Evolutionary conservation across 768 basidiomycete genomes (phyloP).

Genomic region (Mycena metata): DNA sequence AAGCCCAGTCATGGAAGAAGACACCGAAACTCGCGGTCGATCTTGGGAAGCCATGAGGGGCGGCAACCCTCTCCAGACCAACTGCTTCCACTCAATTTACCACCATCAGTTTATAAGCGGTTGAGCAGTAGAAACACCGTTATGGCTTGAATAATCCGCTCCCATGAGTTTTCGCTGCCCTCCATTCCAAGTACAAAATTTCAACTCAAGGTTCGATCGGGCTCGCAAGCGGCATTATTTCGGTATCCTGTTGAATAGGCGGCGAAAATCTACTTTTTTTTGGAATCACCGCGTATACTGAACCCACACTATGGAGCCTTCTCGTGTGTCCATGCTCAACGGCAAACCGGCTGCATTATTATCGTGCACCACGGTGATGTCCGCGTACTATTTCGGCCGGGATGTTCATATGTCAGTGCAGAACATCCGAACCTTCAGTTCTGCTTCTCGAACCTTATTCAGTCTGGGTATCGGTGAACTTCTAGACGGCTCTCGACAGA

Average conservation of each 20-base stretch:
- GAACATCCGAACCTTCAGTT: too few species aligned
- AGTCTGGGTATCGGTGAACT: not conserved
- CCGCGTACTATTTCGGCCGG: not conserved
- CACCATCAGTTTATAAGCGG: not conserved
- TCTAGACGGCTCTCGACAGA: slow-evolving; percentile 1
- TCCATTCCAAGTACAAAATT: too few species aligned
- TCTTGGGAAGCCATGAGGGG: not conserved
- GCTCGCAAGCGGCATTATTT: not conserved
- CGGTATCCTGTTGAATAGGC: slow-evolving; percentile 1
- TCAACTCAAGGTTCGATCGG: too few species aligned
- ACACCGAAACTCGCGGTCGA: not conserved
- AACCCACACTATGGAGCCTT: slow-evolving; percentile 8
- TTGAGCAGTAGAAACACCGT: not conserved
- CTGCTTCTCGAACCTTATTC: not conserved
- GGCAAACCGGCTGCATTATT: not conserved
- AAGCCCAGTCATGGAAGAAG: not conserved
- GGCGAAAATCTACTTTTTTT: not conserved
- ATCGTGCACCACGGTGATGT: slow-evolving; percentile 1
- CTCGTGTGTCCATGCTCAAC: not conserved
- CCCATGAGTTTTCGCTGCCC: too few species aligned
- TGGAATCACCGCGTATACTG: not conserved
- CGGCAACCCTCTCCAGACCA: not conserved
- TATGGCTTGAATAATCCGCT: not conserved
- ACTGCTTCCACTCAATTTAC: slow-evolving; percentile 21
- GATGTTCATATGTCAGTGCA: not conserved